Evolutionary conservation across 164 flowering plant species (phyloP), one percentile per base, ranked within the genome.

Genomic region (Tetracentron sinense): DNA sequence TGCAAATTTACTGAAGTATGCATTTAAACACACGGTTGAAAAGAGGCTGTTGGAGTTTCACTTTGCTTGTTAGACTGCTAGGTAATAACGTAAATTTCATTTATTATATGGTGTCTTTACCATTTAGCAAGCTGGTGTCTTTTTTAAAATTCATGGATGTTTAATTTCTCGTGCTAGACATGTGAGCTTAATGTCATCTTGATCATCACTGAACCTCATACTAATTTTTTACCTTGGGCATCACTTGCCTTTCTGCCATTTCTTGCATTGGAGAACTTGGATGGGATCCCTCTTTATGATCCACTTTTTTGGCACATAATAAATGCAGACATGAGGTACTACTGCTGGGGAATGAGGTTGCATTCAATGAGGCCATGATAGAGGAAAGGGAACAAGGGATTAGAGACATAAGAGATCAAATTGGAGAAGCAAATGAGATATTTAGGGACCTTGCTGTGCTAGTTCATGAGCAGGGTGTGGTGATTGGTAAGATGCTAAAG

Each of bases 361-460:
- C 76, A 14, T 88, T 83, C 68, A 85, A 88, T 68, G 94, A 87
- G 61, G 88, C 89, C 65, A 84, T 84, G 17, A 83, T 86, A 57
- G 89, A 86, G 48, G 92, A 86, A 62, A 82, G 93, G 65, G 93
- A 83, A 22, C 87, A 83, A 60, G 88, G 90, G 22, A 75, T 87
- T 58, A 76, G 62, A 69, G 88, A 85, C 26, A 70, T 88, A 51
- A 77, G 84, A 66, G 78, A 75, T 42, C 81, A 88, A 72, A 85
- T 88, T 67, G 87, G 75, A 47, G 62, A 88, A 67, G 79, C 77
- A 56, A 81, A 79, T 78, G 94, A 85, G 58, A 85, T 87, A 59
- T 85, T 87, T 69, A 82, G 76, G 78, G 93, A 85, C 70, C 82
- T 87, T 46, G 93, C 93, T 38, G 90, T 87, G 69, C 77, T 87